Evolutionary conservation across 371 early-diverging fungal species (phyloP).

Genomic region (Smittium culicis): DNA sequence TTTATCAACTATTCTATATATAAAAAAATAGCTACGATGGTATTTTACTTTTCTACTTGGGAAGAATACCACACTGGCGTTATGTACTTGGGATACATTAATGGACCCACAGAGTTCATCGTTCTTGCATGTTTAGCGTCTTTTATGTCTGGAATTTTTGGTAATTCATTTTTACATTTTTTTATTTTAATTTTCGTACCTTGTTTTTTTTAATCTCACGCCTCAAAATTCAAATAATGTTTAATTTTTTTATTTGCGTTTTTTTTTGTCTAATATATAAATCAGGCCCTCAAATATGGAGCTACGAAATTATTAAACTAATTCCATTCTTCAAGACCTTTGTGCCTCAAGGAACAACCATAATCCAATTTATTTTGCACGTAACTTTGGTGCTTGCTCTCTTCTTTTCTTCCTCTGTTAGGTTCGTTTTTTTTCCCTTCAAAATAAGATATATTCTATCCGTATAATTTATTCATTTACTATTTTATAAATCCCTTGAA

Average conservation of each 20-base stretch:
- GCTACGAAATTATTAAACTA: conserved; percentile 19
- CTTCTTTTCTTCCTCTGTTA: conserved; percentile 41
- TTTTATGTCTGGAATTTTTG: conserved; percentile 53
- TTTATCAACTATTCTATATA: too few relatives aligned
- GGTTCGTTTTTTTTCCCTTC: too few relatives aligned
- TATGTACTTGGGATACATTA: conserved; percentile 80
- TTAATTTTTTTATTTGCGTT: background rate
- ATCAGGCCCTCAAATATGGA: conserved; percentile 28
- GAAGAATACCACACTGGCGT: conserved; percentile 93
- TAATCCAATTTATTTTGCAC: conserved; percentile 40
- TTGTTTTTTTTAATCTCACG: too few relatives aligned
- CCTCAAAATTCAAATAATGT: background rate
- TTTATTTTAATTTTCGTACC: conserved; percentile 32
- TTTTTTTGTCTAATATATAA: background rate
- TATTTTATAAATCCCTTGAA: too few relatives aligned
- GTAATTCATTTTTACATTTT: conserved; percentile 17
- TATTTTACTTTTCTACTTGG: conserved; percentile 87
- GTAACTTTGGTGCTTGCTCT: conserved; percentile 35
- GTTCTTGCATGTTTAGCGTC: conserved; percentile 52
- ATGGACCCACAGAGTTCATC: conserved; percentile 94
- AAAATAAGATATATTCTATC: too few relatives aligned
- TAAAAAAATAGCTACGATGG: conserved; percentile 39
- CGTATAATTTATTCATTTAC: too few relatives aligned
- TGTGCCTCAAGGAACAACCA: conserved; percentile 36
- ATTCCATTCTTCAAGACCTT: conserved; percentile 24